phyloP scores from a whole-genome alignment of 208 protist species.

The Trypanosomatidae sp. region DNA sequence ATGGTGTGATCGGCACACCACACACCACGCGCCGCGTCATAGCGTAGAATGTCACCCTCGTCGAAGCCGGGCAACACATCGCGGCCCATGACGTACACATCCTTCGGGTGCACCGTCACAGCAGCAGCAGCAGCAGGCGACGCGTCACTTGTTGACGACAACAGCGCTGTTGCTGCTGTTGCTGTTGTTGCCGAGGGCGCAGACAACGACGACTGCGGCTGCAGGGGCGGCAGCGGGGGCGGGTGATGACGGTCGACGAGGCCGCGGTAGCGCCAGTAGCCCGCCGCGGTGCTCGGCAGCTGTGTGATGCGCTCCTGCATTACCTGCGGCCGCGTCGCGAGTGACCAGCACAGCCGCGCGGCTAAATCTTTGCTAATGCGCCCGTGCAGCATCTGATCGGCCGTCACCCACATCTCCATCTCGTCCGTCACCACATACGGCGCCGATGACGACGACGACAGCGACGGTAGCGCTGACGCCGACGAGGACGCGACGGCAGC shows the following conservation, averaged over 20 bases:
- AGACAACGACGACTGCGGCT: not conserved
- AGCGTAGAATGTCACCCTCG: conserved; percentile 68
- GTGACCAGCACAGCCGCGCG: conserved; percentile 47
- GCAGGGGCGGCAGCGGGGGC: conserved; percentile 25
- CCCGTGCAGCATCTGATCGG: conserved; percentile 65
- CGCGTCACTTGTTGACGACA: not conserved
- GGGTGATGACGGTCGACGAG: conserved; percentile 38
- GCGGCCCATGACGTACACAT: conserved; percentile 77
- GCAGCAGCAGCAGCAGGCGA: not conserved
- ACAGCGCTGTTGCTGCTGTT: not conserved
- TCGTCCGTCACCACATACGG: conserved; percentile 35
- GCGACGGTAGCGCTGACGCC: conserved; percentile 4
- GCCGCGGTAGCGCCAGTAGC: conserved; percentile 72
- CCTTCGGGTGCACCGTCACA: conserved; percentile 22
- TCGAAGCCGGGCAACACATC: conserved; percentile 67
- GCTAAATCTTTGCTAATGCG: conserved; percentile 50
- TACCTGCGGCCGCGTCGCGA: conserved; percentile 55
- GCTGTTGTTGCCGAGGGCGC: not conserved
- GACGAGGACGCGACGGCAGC: not conserved
- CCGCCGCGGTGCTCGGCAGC: conserved; percentile 26
- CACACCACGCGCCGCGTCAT: conserved; percentile 19
- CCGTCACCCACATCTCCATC: conserved; percentile 81
- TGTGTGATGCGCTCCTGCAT: conserved; percentile 34
- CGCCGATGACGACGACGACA: conserved; percentile 11
- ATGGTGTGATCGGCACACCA: conserved; percentile 61